These are phyloP conservation scores for Toxicodendron radicans DNA, from an alignment of 345 rosid genomes.

Conservation along the genomic window DNA sequence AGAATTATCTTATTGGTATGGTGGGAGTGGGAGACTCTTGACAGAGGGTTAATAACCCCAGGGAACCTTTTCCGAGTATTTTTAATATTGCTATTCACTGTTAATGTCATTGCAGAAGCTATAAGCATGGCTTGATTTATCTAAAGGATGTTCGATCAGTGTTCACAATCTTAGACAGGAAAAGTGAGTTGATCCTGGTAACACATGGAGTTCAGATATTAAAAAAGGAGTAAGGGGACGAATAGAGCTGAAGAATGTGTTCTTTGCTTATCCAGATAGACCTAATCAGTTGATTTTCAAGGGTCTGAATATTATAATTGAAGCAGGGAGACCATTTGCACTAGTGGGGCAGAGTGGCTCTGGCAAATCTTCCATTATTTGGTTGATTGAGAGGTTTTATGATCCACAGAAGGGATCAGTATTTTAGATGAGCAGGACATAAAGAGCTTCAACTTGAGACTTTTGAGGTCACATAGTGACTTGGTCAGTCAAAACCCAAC, in stretches of 20 bases:
- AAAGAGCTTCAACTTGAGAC: conserved; percentile 46
- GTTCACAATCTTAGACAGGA: conserved; percentile 53
- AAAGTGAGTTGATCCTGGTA: conserved; percentile 54
- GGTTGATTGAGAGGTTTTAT: conserved; percentile 62
- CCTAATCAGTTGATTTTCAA: conserved; percentile 56
- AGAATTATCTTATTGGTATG: conserved; percentile 63
- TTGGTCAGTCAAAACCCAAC: conserved; percentile 73
- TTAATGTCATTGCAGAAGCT: conserved; percentile 68
- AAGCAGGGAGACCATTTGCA: conserved; percentile 56
- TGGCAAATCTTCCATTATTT: conserved; percentile 64
- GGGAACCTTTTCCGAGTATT: conserved; percentile 59
- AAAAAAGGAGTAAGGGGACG: conserved; percentile 43
- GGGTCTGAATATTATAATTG: conserved; percentile 55
- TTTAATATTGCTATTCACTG: conserved; percentile 52
- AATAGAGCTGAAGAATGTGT: conserved; percentile 53
- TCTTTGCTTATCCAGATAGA: conserved; percentile 62
- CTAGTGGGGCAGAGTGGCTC: conserved; percentile 66
- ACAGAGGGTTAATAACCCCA: conserved; percentile 32
- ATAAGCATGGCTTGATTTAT: conserved; percentile 70
- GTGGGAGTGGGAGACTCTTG: conserved; percentile 63
- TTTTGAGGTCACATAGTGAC: conserved; percentile 52
- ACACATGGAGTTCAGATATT: conserved; percentile 22
- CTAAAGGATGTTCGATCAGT: conserved; percentile 55
- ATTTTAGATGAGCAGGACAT: conserved; percentile 49
- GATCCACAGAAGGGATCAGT: conserved; percentile 54